A percentile compares a stretch with the other conserved stretches of the same genome.
phyloP scores from a whole-genome alignment of 768 basidiomycete species.

The Lactarius akahatsu region DNA sequence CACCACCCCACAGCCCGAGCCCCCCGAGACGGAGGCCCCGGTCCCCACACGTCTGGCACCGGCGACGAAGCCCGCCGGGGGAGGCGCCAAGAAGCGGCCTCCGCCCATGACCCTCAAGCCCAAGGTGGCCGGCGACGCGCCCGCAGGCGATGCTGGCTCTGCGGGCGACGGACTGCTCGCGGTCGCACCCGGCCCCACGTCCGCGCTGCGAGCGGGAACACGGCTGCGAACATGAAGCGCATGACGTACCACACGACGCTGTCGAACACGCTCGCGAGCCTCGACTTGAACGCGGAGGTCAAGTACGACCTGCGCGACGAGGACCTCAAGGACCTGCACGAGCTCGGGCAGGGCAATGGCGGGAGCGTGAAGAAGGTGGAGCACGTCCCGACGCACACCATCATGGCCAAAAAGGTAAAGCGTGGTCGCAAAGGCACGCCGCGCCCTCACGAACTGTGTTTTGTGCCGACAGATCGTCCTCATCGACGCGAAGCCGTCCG shows the following conservation, averaged over 20 bases:
- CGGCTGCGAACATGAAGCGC: conserved; percentile 53
- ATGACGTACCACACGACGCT: conserved; percentile 79
- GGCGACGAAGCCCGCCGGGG: conserved; percentile 35
- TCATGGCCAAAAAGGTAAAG: conserved; percentile 99
- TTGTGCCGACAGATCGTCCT: conserved; percentile 70
- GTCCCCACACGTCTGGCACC: conserved; percentile 37
- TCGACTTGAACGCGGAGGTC: conserved; percentile 84
- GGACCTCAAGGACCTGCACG: conserved; percentile 86
- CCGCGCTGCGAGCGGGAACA: conserved; percentile 50
- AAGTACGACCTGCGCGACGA: conserved; percentile 84
- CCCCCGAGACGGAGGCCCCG: conserved; percentile 40
- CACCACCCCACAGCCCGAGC: conserved; percentile 41
- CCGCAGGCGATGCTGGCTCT: conserved; percentile 27
- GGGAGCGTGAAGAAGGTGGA: conserved; percentile 97
- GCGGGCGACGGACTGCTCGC: conserved; percentile 50
- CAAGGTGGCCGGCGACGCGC: conserved; percentile 51
- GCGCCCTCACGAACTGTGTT: neutral
- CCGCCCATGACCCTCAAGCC: conserved; percentile 82
- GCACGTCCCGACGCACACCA: conserved; percentile 83
- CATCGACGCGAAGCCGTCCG: conserved; percentile 94
- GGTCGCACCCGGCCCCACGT: conserved; percentile 46
- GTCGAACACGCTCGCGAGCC: conserved; percentile 78
- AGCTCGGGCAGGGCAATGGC: conserved; percentile 94
- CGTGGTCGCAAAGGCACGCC: conserved; percentile 32
- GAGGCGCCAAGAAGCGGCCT: conserved; percentile 65